These are phyloP conservation scores for Fusarium palustre DNA, from an alignment of 2,329 filamentous ascomycete genomes.

Conservation along the genomic window DNA sequence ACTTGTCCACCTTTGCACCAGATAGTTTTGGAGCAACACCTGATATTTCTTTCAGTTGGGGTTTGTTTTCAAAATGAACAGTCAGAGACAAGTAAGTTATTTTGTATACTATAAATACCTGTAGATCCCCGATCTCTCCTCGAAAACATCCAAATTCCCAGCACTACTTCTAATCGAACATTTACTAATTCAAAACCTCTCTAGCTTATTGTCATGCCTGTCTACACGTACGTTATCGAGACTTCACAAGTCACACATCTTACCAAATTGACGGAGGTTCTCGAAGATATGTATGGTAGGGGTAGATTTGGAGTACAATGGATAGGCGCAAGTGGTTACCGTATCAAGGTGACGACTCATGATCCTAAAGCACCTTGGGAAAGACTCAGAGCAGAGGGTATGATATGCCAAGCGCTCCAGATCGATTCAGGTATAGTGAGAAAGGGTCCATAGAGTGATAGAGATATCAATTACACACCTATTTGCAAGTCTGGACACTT, in stretches of 20 bases:
- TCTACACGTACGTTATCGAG: background rate
- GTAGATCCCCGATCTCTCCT: background rate
- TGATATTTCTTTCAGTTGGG: background rate
- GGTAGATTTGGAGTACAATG: background rate
- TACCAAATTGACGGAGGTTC: background rate
- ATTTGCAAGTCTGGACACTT: background rate
- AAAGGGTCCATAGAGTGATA: fast-evolving
- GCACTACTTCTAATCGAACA: background rate
- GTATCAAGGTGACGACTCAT: background rate
- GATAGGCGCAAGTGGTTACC: fast-evolving
- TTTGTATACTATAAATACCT: background rate
- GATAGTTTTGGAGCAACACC: background rate
- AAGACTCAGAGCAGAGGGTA: constrained; percentile 1
- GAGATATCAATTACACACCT: fast-evolving
- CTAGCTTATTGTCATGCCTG: background rate
- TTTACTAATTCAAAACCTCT: no score
- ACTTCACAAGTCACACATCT: background rate
- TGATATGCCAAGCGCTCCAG: background rate
- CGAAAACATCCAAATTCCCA: fast-evolving
- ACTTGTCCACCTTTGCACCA: background rate
- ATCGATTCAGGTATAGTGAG: background rate
- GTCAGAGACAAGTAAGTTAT: fast-evolving
- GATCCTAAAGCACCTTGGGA: background rate
- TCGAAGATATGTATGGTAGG: constrained; percentile 10
- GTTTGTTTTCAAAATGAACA: background rate